These are phyloP conservation scores for Pneumocystis canis DNA, from an alignment of 1,139 yeast species.

Conservation along the genomic window DNA sequence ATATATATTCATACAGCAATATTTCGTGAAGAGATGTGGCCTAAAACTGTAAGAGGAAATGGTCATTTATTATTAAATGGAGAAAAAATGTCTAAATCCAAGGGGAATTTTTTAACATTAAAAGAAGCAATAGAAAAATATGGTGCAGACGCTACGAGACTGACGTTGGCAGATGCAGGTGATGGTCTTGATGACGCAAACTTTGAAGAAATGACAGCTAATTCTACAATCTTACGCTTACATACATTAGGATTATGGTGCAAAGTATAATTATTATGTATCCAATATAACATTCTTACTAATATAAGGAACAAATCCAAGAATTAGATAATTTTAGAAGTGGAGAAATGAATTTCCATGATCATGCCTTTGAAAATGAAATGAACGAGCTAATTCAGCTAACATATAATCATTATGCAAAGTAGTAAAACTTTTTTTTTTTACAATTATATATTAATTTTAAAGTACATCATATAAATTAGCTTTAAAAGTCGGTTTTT, in stretches of 20 bases:
- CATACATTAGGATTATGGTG: constrained; percentile 91
- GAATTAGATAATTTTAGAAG: constrained; percentile 46
- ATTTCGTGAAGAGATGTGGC: constrained; percentile 87
- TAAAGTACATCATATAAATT: constrained; percentile 57
- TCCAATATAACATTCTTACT: constrained; percentile 23
- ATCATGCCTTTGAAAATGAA: constrained; percentile 82
- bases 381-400: constrained; percentile 69
- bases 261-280: constrained; percentile 35
- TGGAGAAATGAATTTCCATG: constrained; percentile 61
- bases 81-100: constrained; percentile 94
- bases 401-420: constrained; percentile 52
- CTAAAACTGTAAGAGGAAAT: constrained; percentile 81
- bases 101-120: constrained; percentile 92
- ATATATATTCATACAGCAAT: constrained; percentile 84
- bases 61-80: constrained; percentile 93
- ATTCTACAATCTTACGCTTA: constrained; percentile 90
- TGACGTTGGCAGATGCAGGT: constrained; percentile 98
- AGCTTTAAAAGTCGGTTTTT: constrained; percentile 80
- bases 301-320: constrained; percentile 20
- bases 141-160: constrained; percentile 96
- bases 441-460: neutral
- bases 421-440: constrained; percentile 11
- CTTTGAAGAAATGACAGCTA: constrained; percentile 91
- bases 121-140: constrained; percentile 71
- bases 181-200: constrained; percentile 96